A percentile compares a stretch with the other conserved stretches of the same genome.
Evolutionary conservation across 768 basidiomycete species (phyloP).

Genomic region (Tylopilus vinaceipallidus): DNA sequence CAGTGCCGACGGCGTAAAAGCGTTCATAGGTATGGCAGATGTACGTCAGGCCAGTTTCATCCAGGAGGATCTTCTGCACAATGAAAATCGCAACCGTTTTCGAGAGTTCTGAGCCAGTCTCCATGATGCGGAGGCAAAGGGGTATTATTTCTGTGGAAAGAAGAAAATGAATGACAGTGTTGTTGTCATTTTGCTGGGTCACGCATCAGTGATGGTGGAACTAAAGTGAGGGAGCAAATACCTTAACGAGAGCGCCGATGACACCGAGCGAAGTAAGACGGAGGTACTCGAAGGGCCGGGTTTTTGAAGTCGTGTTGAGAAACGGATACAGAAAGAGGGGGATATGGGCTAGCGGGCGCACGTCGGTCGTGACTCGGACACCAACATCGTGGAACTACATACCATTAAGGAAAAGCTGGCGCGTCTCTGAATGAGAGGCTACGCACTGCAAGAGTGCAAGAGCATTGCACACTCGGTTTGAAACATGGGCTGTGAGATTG

Average conservation of each 20-base stretch:
- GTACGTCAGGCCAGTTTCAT: conserved; percentile 96
- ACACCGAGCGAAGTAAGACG: conserved; percentile 99
- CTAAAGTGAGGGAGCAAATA: conserved; percentile 32
- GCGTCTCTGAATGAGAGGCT: conserved; percentile 94
- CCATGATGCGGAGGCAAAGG: conserved; percentile 98
- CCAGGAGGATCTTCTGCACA: conserved; percentile 95
- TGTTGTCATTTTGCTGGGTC: conserved; percentile 95
- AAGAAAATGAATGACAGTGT: conserved; percentile 97
- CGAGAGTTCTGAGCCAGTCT: conserved; percentile 96
- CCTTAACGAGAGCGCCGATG: conserved; percentile 98
- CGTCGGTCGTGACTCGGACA: neutral
- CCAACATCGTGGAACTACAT: conserved; percentile 11
- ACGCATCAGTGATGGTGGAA: conserved; percentile 11
- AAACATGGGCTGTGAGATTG: conserved; percentile 94
- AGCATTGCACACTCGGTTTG: conserved; percentile 98
- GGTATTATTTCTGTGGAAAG: conserved; percentile 99
- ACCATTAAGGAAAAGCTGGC: conserved; percentile 95
- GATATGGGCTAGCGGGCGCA: conserved; percentile 75
- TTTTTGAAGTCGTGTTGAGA: conserved; percentile 98
- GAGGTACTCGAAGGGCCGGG: conserved; percentile 98
- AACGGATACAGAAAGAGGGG: conserved; percentile 96
- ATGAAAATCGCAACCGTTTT: conserved; percentile 99
- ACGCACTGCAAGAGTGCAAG: conserved; percentile 97
- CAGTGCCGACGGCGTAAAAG: conserved; percentile 98
- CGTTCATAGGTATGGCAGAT: conserved; percentile 99